These are phyloP conservation scores for Eutrema heterophyllum DNA, from an alignment of 345 rosid species.

Conservation along the genomic window DNA sequence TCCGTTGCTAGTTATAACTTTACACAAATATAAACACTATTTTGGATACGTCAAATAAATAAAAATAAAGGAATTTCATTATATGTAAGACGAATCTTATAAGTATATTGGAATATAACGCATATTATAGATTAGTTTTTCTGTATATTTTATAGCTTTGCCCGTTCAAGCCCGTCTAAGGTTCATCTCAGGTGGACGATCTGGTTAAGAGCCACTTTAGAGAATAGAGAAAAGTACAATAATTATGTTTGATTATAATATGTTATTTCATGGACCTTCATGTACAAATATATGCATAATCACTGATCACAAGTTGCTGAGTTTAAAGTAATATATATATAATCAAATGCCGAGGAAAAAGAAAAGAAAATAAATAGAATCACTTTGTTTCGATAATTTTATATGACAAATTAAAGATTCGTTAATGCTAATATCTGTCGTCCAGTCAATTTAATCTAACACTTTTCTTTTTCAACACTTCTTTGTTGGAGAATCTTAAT, in stretches of 20 bases:
- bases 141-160: background rate
- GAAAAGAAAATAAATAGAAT: background rate
- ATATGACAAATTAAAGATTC: background rate
- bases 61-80: background rate
- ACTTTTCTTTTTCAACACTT: too few relatives aligned
- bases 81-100: conserved; percentile 9
- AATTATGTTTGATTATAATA: background rate
- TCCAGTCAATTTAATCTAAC: background rate
- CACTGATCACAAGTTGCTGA: background rate
- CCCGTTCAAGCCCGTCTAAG: conserved; percentile 9
- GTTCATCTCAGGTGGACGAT: conserved; percentile 1
- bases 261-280: background rate
- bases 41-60: background rate
- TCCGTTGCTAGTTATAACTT: background rate
- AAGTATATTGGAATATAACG: conserved; percentile 8
- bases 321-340: background rate
- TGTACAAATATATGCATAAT: background rate
- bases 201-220: conserved; percentile 14
- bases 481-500: background rate
- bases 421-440: background rate
- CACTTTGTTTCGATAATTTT: background rate
- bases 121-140: background rate
- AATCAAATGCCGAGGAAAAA: background rate
- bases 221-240: background rate
- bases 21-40: too few relatives aligned